Conservation (phyloP, 2,329 filamentous ascomycete species). For the Trichoderma aggressivum region DNA sequence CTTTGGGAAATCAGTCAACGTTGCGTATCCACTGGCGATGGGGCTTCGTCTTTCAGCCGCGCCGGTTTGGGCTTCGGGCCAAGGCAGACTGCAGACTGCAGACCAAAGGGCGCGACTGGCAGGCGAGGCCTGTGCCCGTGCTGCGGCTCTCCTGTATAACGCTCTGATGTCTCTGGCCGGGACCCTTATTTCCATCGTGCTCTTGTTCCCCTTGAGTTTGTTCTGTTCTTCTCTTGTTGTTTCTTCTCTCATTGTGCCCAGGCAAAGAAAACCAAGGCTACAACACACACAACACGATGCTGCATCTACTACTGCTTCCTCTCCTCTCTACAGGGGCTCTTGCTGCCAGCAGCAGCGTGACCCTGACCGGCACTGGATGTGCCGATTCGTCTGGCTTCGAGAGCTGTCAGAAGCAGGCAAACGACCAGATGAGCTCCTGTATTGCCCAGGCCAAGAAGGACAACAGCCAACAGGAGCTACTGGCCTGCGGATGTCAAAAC, state of each 20-base stretch:
- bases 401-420: slow-evolving; percentile 20
- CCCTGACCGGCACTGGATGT: slow-evolving; percentile 21
- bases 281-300: neutral
- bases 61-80: neutral
- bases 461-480: slow-evolving; percentile 20
- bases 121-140: neutral
- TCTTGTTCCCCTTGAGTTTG: neutral
- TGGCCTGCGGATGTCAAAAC: slow-evolving; percentile 26
- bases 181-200: neutral
- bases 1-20: neutral
- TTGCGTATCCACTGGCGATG: neutral
- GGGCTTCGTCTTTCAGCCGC: slow-evolving; percentile 2
- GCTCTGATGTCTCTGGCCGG: neutral
- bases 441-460: slow-evolving; percentile 21
- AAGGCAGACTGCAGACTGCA: neutral
- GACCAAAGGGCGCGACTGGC: neutral
- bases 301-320: neutral
- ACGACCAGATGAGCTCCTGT: slow-evolving; percentile 17
- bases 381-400: slow-evolving; percentile 24
- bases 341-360: neutral
- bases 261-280: neutral
- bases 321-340: neutral
- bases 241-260: neutral
- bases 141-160: neutral
- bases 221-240: neutral